Conservation (phyloP, 179 eudicot genomes). For the Nepenthes alata region DNA sequence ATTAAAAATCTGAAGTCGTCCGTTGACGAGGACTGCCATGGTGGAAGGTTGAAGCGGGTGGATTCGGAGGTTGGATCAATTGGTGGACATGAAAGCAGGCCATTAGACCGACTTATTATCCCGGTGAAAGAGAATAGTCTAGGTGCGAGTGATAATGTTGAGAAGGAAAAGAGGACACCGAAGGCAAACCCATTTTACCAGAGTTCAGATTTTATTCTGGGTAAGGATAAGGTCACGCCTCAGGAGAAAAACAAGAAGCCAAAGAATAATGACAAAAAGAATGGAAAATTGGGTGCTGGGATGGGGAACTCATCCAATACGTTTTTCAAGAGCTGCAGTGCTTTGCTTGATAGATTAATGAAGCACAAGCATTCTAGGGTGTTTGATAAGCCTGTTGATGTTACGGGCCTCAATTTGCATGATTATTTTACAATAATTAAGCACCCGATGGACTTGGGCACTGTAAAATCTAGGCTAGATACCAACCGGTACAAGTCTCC, state of each 20-base stretch:
- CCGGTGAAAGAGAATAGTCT: slow-evolving; percentile 40
- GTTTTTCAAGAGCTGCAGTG: slow-evolving; percentile 20
- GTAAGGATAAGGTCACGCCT: slow-evolving; percentile 40
- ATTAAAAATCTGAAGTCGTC: slow-evolving; percentile 20
- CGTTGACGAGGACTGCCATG: slow-evolving; percentile 20
- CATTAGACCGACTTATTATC: slow-evolving; percentile 37
- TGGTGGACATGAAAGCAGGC: slow-evolving; percentile 31
- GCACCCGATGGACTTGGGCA: slow-evolving; percentile 44
- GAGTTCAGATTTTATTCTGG: slow-evolving; percentile 50
- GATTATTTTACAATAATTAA: slow-evolving; percentile 36
- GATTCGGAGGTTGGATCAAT: slow-evolving; percentile 34
- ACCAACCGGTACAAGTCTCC: slow-evolving; percentile 40
- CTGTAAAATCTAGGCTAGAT: slow-evolving; percentile 32
- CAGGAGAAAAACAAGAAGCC: slow-evolving; percentile 35
- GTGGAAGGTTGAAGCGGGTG: slow-evolving; percentile 35
- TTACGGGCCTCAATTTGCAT: slow-evolving; percentile 34
- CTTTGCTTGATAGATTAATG: slow-evolving; percentile 33
- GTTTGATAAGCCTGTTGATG: slow-evolving; percentile 36
- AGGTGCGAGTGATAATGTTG: slow-evolving; percentile 34
- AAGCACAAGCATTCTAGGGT: slow-evolving; percentile 39
- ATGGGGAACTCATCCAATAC: slow-evolving; percentile 27
- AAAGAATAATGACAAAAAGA: slow-evolving; percentile 41
- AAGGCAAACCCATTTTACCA: slow-evolving; percentile 54
- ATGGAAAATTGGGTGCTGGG: slow-evolving; percentile 24
- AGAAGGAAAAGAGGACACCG: slow-evolving; percentile 69